These are phyloP conservation scores for Cenchrus fungigraminus DNA, from an alignment of 176 grass and related monocot genomes.

Conservation along the genomic window DNA sequence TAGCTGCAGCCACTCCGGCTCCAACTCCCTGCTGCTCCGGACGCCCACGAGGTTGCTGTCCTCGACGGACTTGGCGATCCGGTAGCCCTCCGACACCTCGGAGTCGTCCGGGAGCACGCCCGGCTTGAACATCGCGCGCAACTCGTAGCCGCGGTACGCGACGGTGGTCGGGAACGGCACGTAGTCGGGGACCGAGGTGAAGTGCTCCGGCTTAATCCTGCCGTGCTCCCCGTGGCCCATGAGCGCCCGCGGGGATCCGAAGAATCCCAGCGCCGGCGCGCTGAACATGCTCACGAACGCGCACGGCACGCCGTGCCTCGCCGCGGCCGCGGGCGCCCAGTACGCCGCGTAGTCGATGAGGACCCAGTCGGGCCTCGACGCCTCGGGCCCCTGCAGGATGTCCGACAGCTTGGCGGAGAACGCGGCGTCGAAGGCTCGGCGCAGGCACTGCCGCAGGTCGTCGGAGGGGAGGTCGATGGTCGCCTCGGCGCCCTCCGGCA, in stretches of 20 bases:
- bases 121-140: slow-evolving; percentile 29
- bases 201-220: slow-evolving; percentile 29
- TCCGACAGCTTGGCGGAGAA: slow-evolving; percentile 32
- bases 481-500: slow-evolving; percentile 53
- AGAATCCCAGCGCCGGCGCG: slow-evolving; percentile 40
- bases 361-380: slow-evolving; percentile 55
- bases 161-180: slow-evolving; percentile 50
- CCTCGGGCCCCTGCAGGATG: slow-evolving; percentile 15
- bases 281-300: slow-evolving; percentile 52
- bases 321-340: slow-evolving; percentile 50
- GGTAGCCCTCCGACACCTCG: slow-evolving; percentile 55
- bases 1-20: slow-evolving; percentile 49
- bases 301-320: slow-evolving; percentile 36
- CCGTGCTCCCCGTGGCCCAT: not conserved
- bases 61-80: slow-evolving; percentile 43
- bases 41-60: slow-evolving; percentile 55
- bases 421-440: slow-evolving; percentile 51
- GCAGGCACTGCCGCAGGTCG: slow-evolving; percentile 46
- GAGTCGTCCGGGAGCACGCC: slow-evolving; percentile 32
- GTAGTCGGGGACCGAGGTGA: slow-evolving; percentile 47
- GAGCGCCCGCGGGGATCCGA: slow-evolving; percentile 16
- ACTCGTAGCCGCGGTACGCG: slow-evolving; percentile 53
- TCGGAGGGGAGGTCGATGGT: slow-evolving; percentile 62
- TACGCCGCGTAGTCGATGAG: slow-evolving; percentile 58
- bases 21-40: slow-evolving; percentile 47